Evolutionary conservation across 1,139 yeast genomes (phyloP).

Genomic region (Lodderomyces theae): DNA sequence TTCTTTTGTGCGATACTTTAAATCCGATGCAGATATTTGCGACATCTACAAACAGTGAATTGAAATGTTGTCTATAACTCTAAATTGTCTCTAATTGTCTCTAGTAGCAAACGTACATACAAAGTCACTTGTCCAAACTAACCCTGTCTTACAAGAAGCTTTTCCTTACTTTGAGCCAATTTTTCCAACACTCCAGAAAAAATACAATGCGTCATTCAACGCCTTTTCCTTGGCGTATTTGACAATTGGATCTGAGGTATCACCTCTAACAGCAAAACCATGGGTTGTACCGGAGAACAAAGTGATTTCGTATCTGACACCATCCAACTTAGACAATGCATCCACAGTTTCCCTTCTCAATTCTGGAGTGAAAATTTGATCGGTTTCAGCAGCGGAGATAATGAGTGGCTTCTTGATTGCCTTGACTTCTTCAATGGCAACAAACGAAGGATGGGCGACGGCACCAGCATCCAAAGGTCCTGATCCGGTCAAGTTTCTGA

Average conservation of each 20-base stretch:
- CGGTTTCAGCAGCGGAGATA: constrained; percentile 73
- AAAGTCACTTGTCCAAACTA: background rate
- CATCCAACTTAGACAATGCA: constrained; percentile 40
- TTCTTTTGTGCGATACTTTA: too few species aligned
- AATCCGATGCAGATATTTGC: too few species aligned
- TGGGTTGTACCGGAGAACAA: constrained; percentile 63
- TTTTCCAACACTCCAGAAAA: constrained; percentile 19
- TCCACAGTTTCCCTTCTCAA: constrained; percentile 60
- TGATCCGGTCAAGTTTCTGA: constrained; percentile 48
- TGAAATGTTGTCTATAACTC: background rate
- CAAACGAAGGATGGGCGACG: constrained; percentile 77
- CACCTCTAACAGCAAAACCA: constrained; percentile 81
- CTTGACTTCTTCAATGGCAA: constrained; percentile 59
- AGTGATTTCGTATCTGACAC: constrained; percentile 54
- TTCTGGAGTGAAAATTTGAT: constrained; percentile 59
- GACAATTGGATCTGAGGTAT: constrained; percentile 49
- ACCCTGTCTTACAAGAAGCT: background rate
- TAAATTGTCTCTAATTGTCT: background rate
- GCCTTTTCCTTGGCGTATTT: constrained; percentile 72
- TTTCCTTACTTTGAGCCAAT: background rate
- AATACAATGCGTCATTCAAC: constrained; percentile 51
- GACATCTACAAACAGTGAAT: too few species aligned
- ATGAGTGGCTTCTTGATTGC: constrained; percentile 57
- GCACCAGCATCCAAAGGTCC: constrained; percentile 62
- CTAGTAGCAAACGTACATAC: background rate